Evolutionary conservation across 169 alveolate genomes (phyloP).

Genomic region (Plasmodium adleri): DNA sequence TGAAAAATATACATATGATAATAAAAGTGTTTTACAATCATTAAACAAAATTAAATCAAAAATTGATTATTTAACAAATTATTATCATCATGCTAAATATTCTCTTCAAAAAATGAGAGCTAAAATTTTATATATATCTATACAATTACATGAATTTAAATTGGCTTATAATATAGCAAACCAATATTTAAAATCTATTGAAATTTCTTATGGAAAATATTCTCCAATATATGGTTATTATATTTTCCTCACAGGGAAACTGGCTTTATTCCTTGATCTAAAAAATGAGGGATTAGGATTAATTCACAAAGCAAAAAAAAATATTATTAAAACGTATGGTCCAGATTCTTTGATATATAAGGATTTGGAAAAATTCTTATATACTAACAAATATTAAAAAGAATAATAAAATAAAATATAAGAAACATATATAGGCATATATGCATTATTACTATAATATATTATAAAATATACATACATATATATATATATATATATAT

Average conservation of each 20-base stretch:
- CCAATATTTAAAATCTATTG: constrained; percentile 65
- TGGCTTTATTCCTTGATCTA: constrained; percentile 58
- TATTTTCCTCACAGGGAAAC: constrained; percentile 65
- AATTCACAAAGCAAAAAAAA: constrained; percentile 66
- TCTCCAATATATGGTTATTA: constrained; percentile 70
- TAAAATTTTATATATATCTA: constrained; percentile 54
- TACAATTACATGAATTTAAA: constrained; percentile 67
- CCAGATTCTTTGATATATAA: constrained; percentile 67
- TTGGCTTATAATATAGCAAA: constrained; percentile 69
- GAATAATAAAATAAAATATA: too few relatives aligned
- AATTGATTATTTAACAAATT: constrained; percentile 45
- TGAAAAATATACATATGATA: constrained; percentile 66
- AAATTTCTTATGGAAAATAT: constrained; percentile 56
- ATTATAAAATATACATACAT: too few relatives aligned
- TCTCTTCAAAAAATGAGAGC: constrained; percentile 75
- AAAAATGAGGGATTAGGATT: constrained; percentile 44
- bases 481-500: too few relatives aligned
- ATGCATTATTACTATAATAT: too few relatives aligned
- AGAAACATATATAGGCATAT: too few relatives aligned
- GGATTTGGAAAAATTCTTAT: constrained; percentile 63
- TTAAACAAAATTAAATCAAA: constrained; percentile 64
- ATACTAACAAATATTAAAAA: constrained; percentile 47
- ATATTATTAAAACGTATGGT: constrained; percentile 60
- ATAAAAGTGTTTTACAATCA: constrained; percentile 59
- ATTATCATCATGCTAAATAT: constrained; percentile 69